Percentiles rank a stretch among this genome's conserved stretches.
Conservation (phyloP, 2,329 filamentous ascomycete genomes). For the Cercospora sp. region DNA sequence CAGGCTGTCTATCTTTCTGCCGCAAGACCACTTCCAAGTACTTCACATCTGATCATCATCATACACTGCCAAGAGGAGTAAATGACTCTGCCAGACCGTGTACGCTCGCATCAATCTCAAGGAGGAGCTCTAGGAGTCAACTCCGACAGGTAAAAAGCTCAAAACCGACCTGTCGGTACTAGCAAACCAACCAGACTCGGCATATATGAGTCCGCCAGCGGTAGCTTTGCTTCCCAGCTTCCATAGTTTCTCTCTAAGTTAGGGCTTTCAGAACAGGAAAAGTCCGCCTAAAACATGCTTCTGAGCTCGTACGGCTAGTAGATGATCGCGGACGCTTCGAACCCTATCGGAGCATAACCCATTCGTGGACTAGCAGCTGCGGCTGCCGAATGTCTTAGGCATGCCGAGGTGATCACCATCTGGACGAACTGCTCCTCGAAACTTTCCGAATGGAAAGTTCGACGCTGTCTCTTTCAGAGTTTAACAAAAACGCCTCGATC, state of each 20-base stretch:
- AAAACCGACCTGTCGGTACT: not conserved
- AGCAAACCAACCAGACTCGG: not conserved
- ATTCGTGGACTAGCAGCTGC: not conserved
- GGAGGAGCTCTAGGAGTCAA: not conserved
- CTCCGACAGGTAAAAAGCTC: not conserved
- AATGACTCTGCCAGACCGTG: not conserved
- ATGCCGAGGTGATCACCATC: not conserved
- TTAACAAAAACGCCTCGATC: not conserved
- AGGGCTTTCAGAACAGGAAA: not conserved
- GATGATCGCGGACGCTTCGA: not conserved
- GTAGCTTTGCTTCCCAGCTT: not conserved
- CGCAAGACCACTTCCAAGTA: not conserved
- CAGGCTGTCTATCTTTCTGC: not conserved
- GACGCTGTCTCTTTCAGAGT: not conserved
- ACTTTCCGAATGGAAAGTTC: not conserved
- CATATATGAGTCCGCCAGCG: not conserved
- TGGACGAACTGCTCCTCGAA: not conserved
- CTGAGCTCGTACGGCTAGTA: too few relatives aligned
- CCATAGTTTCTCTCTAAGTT: not conserved
- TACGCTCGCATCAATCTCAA: not conserved
- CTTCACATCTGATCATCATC: not conserved
- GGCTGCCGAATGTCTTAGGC: not conserved
- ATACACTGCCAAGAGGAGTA: not conserved
- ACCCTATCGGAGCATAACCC: not conserved
- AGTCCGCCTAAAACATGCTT: not conserved